phyloP scores from a whole-genome alignment of 75 land plant genomes.

The Cupressus sempervirens region DNA sequence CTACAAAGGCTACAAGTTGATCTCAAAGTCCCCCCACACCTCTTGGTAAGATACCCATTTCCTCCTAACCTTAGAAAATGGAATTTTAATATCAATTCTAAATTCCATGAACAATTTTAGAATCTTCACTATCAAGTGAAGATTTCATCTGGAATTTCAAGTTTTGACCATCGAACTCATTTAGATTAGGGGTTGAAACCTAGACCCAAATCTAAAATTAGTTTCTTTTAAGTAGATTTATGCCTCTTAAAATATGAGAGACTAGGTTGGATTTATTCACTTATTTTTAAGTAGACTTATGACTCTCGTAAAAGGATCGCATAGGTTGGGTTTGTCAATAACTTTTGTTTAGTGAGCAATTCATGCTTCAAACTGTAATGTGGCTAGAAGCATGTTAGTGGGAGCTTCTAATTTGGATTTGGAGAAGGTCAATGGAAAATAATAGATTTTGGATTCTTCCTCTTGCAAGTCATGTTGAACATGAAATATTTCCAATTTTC shows the following conservation, averaged over 20 bases:
- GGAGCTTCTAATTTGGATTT: background rate
- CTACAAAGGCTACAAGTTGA: conserved; percentile 31
- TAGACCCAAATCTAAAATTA: background rate
- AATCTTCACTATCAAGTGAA: background rate
- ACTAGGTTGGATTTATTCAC: background rate
- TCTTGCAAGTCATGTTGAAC: background rate
- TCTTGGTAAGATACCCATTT: conserved; percentile 25
- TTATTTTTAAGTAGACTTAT: background rate
- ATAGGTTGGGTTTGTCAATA: background rate
- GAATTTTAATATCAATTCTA: background rate
- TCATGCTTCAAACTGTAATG: background rate
- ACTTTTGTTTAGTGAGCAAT: background rate
- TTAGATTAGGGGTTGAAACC: background rate
- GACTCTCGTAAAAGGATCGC: background rate
- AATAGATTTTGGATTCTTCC: too few relatives aligned
- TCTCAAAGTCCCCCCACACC: conserved; percentile 41
- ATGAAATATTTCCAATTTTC: background rate
- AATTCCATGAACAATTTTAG: too few relatives aligned
- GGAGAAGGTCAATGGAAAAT: background rate
- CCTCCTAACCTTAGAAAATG: background rate
- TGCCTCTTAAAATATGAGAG: background rate
- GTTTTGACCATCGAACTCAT: background rate
- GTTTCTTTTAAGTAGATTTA: background rate
- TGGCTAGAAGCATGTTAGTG: background rate
- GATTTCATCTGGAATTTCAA: background rate